Base-by-base conservation (phyloP, 2,329 filamentous ascomycete species). In the Phialocephala sp. region DNA sequence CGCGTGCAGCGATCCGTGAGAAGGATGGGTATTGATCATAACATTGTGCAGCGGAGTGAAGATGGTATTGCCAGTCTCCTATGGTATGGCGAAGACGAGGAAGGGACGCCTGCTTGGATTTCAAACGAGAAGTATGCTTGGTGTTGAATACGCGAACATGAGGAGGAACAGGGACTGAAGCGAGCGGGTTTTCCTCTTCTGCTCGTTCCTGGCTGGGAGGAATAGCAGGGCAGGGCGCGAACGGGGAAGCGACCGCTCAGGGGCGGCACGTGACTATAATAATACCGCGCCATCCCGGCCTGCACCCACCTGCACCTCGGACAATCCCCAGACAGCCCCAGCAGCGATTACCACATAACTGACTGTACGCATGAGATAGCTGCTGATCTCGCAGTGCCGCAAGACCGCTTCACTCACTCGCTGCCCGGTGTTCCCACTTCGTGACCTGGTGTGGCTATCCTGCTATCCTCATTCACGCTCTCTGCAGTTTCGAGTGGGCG, bases 111-210 rank as follows among this genome's bases (percentile, higher is more conserved):
- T 4, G 85, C 90, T 55, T 93, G 91, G 91, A 78, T 91, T 59
- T 84, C 83, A 24, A 92, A 91, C 72, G 89, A 93, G 78, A 92
- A 91, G 79, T 93, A 86, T 77, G 89, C 82, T 1, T 93, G 91
- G 91, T 92, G 89, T 22, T 64, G 27, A 54, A 11, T 8, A 50
- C 6, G 1, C n/a, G 4, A 14, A 8, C 4, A 3, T 11, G n/a
- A 22, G 45, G n/a, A 9, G 20, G 45, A 24, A 20, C 8, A 11
- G n/a, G n/a, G 8, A 50, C 18, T 20, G 45, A 8, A 22, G 45
- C 45, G 8, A 50, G 45, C 8, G 2, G 1, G 8, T 20, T 8
- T 20, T 50, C n/a, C 8, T 8, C n/a, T n/a, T 50, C n/a, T 20
- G 41, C 41, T n/a, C 8, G 6, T 6, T 11, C 11, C 11, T 11